These are phyloP conservation scores for Ascochyta lentis DNA, from an alignment of 2,329 filamentous ascomycete species.

Conservation along the genomic window DNA sequence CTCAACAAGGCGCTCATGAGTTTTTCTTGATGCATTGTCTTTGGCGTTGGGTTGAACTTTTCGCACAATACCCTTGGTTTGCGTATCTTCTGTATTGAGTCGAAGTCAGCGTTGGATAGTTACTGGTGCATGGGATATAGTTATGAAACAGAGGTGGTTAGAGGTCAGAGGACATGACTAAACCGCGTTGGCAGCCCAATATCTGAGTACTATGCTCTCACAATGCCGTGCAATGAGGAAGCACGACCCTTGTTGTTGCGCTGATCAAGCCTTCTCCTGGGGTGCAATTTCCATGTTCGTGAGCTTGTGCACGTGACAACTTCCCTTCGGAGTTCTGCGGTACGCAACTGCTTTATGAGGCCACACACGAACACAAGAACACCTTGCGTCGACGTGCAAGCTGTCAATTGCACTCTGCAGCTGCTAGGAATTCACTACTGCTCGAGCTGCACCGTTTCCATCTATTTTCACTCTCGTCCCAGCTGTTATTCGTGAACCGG, in stretches of 20 bases:
- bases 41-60: slow-evolving; percentile 31
- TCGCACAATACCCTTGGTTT: slow-evolving; percentile 45
- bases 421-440: slow-evolving; percentile 1
- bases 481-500: slow-evolving; percentile 26
- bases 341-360: slow-evolving; percentile 33
- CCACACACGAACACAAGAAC: slow-evolving; percentile 24
- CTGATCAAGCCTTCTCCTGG: slow-evolving; percentile 5
- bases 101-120: not conserved
- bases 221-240: not conserved
- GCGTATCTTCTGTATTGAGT: slow-evolving; percentile 15
- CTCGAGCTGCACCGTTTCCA: slow-evolving; percentile 10
- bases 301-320: slow-evolving; percentile 38
- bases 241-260: not conserved
- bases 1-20: slow-evolving; percentile 69
- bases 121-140: slow-evolving; percentile 1
- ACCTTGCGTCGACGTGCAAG: slow-evolving; percentile 17
- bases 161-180: not conserved
- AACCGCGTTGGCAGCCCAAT: not conserved
- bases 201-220: not conserved
- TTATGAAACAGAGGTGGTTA: not conserved
- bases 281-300: slow-evolving; percentile 15
- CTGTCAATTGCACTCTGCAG: slow-evolving; percentile 34
- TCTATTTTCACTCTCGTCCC: slow-evolving; percentile 12
- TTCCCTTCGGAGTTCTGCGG: slow-evolving; percentile 21
- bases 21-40: slow-evolving; percentile 44